Evolutionary conservation across 495 filamentous ascomycete genomes (phyloP).

Genomic region (Aspergillus mulundensis): DNA sequence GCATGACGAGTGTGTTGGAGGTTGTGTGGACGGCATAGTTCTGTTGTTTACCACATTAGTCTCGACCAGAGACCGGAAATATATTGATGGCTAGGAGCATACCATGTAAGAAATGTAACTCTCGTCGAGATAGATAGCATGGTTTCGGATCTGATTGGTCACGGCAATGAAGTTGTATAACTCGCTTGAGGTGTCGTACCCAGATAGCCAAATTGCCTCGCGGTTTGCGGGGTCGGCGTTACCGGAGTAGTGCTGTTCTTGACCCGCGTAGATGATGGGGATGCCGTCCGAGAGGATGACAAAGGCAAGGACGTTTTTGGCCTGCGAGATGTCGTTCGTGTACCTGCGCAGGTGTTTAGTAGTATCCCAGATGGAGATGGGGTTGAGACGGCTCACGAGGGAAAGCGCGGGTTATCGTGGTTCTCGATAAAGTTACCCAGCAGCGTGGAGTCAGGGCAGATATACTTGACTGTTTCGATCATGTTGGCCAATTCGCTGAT

Average conservation of each 20-base stretch:
- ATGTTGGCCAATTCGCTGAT: constrained; percentile 57
- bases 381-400: constrained; percentile 36
- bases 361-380: neutral
- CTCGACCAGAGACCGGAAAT: too few species aligned
- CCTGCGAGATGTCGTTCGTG: constrained; percentile 47
- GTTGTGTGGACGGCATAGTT: constrained; percentile 55
- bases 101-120: constrained; percentile 17
- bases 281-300: constrained; percentile 67
- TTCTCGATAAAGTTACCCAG: constrained; percentile 77
- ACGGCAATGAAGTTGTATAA: constrained; percentile 12
- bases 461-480: constrained; percentile 50
- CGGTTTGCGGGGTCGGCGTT: constrained; percentile 63
- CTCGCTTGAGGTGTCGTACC: constrained; percentile 46
- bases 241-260: constrained; percentile 71
- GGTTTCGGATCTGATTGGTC: constrained; percentile 15
- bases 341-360: constrained; percentile 27
- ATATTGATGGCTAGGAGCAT: too few species aligned
- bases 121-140: constrained; percentile 12
- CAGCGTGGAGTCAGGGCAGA: constrained; percentile 58
- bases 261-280: constrained; percentile 64
- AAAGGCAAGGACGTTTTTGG: constrained; percentile 67
- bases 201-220: constrained; percentile 70
- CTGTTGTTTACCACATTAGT: constrained; percentile 22
- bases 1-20: constrained; percentile 54
- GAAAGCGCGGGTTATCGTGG: constrained; percentile 69